Evolutionary conservation across 805 yeast genomes (phyloP).

Genomic region (Cyberlindnera samutprakarnensis): DNA sequence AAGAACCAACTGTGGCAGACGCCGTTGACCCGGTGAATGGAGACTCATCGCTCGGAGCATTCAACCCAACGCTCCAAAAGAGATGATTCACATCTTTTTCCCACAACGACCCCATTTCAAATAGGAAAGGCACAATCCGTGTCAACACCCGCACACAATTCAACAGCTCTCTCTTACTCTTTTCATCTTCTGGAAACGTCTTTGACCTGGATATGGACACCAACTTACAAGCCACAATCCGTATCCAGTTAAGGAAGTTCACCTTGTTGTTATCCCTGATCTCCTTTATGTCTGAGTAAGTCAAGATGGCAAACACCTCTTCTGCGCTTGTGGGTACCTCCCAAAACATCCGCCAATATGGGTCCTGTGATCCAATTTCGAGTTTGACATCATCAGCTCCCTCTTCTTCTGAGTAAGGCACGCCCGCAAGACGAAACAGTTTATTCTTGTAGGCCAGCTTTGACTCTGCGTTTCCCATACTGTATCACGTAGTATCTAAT

Average conservation of each 20-base stretch:
- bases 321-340: conserved; percentile 40
- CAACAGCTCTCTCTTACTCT: conserved; percentile 32
- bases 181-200: conserved; percentile 20
- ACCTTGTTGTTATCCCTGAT: conserved; percentile 50
- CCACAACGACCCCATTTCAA: conserved; percentile 34
- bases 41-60: conserved; percentile 1
- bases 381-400: conserved; percentile 2
- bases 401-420: neutral
- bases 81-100: conserved; percentile 27
- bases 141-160: conserved; percentile 61
- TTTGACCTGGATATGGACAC: conserved; percentile 15
- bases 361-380: conserved; percentile 26
- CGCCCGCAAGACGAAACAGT: conserved; percentile 47
- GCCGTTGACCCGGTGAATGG: conserved; percentile 1
- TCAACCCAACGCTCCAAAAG: conserved; percentile 35
- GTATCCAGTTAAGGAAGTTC: conserved; percentile 50
- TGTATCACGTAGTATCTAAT: too few species aligned
- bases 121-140: conserved; percentile 57
- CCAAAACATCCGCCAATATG: conserved; percentile 42
- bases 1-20: conserved; percentile 22
- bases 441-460: conserved; percentile 52
- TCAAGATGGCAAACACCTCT: conserved; percentile 52
- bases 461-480: conserved; percentile 80
- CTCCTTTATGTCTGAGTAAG: conserved; percentile 49
- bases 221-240: conserved; percentile 29